A percentile compares a stretch with the other conserved stretches of the same genome.
These are phyloP conservation scores for Furcasterigmium sp. DNA, from an alignment of 2,329 filamentous ascomycete genomes.

Conservation along the genomic window DNA sequence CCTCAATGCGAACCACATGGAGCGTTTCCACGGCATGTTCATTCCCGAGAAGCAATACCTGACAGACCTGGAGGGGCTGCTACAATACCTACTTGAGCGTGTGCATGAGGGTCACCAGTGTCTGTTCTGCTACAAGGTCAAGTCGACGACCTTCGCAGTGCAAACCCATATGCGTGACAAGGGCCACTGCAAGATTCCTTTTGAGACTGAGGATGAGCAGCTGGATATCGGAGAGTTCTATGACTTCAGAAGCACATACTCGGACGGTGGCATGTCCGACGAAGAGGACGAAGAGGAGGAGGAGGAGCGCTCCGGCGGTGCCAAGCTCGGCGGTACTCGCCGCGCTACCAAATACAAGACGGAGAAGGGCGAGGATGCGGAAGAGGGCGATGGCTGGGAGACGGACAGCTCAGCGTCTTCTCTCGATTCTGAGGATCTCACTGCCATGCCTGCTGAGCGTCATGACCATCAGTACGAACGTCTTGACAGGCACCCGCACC, in stretches of 20 bases:
- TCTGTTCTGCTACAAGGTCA: conserved; percentile 79
- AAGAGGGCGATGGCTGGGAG: conserved; percentile 82
- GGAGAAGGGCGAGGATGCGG: conserved; percentile 40
- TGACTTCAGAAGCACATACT: conserved; percentile 94
- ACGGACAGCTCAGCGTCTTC: conserved; percentile 90
- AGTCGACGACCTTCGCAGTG: conserved; percentile 71
- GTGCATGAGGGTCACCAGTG: conserved; percentile 79
- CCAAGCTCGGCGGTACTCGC: conserved; percentile 64
- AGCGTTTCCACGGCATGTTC: conserved; percentile 89
- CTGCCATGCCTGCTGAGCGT: conserved; percentile 70
- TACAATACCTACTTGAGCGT: conserved; percentile 73
- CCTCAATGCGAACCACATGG: conserved; percentile 86
- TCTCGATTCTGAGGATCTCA: conserved; percentile 78
- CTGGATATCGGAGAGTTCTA: conserved; percentile 95
- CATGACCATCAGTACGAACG: conserved; percentile 67
- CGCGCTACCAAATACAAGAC: conserved; percentile 47
- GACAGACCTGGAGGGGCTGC: conserved; percentile 73
- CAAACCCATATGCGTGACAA: conserved; percentile 98
- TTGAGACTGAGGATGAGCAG: conserved; percentile 81
- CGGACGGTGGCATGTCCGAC: conserved; percentile 66
- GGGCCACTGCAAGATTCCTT: conserved; percentile 95
- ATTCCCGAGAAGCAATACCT: conserved; percentile 86
- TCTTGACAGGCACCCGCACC: conserved; percentile 68
- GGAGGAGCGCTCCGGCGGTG: conserved; percentile 50
- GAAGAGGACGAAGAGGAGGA: conserved; percentile 54